A percentile compares a stretch with the other conserved stretches of the same genome.
phyloP scores from a whole-genome alignment of 108 stramenopile species.

The Fistulifera solaris region DNA sequence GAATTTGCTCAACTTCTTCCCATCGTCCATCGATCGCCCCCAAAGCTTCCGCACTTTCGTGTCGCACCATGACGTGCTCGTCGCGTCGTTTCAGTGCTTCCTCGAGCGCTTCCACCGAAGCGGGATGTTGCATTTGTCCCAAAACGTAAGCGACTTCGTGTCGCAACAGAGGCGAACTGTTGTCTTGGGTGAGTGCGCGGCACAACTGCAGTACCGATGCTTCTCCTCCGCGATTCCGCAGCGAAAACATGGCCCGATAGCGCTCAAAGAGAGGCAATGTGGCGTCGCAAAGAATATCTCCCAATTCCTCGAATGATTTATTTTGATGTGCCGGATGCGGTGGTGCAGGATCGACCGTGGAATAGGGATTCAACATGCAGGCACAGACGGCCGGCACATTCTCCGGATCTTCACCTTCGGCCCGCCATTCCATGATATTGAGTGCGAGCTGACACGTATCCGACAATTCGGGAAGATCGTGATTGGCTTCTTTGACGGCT shows the following conservation, averaged over 20 bases:
- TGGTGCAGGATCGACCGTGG: slow-evolving; percentile 78
- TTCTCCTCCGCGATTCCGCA: slow-evolving; percentile 86
- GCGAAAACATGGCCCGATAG: slow-evolving; percentile 96
- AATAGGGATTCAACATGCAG: slow-evolving; percentile 80
- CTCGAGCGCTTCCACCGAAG: slow-evolving; percentile 67
- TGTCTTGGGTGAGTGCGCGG: slow-evolving; percentile 57
- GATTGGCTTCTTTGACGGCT: slow-evolving; percentile 8
- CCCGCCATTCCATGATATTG: slow-evolving; percentile 67
- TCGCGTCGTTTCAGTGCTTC: slow-evolving; percentile 44
- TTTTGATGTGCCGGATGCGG: slow-evolving; percentile 61
- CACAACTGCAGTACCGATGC: slow-evolving; percentile 78
- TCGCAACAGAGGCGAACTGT: slow-evolving; percentile 77
- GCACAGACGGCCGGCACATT: slow-evolving; percentile 52
- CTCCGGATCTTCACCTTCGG: slow-evolving; percentile 22
- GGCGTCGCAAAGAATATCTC: slow-evolving; percentile 59
- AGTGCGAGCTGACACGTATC: slow-evolving; percentile 88
- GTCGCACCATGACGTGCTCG: slow-evolving; percentile 95
- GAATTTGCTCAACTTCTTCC: slow-evolving; percentile 65
- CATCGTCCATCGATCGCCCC: slow-evolving; percentile 87
- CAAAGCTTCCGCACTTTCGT: slow-evolving; percentile 98
- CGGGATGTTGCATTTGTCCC: slow-evolving; percentile 92
- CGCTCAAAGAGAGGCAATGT: slow-evolving; percentile 77
- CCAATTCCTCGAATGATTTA: slow-evolving; percentile 46
- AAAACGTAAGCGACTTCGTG: slow-evolving; percentile 99
- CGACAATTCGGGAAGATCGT: slow-evolving; percentile 68